Base-by-base conservation (phyloP, 2,329 filamentous ascomycete genomes). In the Golovinomyces cichoracearum region DNA sequence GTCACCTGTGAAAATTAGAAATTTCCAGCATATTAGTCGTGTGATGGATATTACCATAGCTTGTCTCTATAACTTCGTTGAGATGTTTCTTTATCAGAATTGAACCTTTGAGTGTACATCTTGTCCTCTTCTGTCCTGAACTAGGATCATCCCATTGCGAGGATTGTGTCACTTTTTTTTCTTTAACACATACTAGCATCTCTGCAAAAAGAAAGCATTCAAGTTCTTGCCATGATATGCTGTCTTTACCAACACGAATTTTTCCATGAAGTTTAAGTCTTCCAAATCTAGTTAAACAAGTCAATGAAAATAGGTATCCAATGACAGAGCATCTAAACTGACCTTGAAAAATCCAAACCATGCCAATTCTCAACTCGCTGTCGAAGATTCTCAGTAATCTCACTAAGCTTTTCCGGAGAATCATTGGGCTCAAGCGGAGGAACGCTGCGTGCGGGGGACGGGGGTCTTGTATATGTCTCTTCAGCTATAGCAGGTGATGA, bases 161-260 rank as follows among this genome's bases (percentile, higher is more conserved):
- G 35, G 71, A 68, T 52, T 57, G 61, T 44, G 63, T 57, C 35
- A 68, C 55, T 66, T 86, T 93, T 72, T 94, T 95, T 65, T 95
- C 90, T 65, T 95, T 98, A 52, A 98, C 85, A 60, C 90, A 98
- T 54, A 98, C 98, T 57, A 98, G 80, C 90, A 98, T 98, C 66
- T 98, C 90, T 4, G 81, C 83, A 60, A 98, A 98, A 26, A 98
- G 72, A 62, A 84, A 98, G 63, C 90, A 98, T 62, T 98, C 86
- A 49, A 98, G 66, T 62, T 95, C 90, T 66, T 98, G 90, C 90
- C 90, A 98, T 5, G 86, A 86, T 54, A 88, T 72, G 55, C 85
- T 85, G 63, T 98, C 90, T 64, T 98, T 98, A 57, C 90, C 90
- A 21, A 98, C 90, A 48, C 83, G 78, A 50, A 98, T 75, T 2